phyloP scores from a whole-genome alignment of 2,329 filamentous ascomycete species.

The Macrophomina phaseolina region DNA sequence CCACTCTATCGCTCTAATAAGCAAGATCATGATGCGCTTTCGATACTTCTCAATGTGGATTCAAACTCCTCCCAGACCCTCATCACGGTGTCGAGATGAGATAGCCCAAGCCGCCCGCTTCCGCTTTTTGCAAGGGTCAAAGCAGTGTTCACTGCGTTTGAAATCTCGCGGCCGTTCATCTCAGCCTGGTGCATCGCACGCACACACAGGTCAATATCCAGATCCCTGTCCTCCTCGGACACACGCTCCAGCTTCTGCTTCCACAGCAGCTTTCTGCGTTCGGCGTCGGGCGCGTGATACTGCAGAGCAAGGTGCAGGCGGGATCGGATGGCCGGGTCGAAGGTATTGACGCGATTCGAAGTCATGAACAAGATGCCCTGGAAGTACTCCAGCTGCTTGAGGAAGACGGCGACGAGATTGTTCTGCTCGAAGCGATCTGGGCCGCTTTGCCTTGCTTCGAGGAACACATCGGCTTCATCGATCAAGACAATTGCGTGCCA shows the following conservation, averaged over 20 bases:
- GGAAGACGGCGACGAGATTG: slow-evolving; percentile 44
- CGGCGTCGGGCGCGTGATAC: slow-evolving; percentile 10
- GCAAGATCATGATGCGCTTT: background rate
- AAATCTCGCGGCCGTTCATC: slow-evolving; percentile 17
- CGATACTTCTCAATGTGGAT: slow-evolving; percentile 10
- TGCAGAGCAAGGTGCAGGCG: slow-evolving; percentile 30
- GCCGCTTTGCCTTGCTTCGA: slow-evolving; percentile 56
- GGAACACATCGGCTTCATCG: slow-evolving; percentile 65
- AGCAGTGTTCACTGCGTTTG: slow-evolving; percentile 6
- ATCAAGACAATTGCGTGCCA: slow-evolving; percentile 15
- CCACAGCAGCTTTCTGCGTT: slow-evolving; percentile 34
- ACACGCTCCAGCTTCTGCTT: slow-evolving; percentile 31
- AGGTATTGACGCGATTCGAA: slow-evolving; percentile 25
- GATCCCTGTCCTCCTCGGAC: slow-evolving; percentile 12
- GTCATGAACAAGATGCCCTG: slow-evolving; percentile 46
- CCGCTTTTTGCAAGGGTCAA: slow-evolving; percentile 32
- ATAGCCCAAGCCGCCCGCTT: background rate
- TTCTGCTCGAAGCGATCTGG: slow-evolving; percentile 43
- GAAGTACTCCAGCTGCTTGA: slow-evolving; percentile 41
- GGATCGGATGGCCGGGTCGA: slow-evolving; percentile 28
- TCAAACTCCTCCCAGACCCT: slow-evolving; percentile 28
- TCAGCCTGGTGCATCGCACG: slow-evolving; percentile 45
- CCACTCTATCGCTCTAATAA: too few species aligned
- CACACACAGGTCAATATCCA: slow-evolving; percentile 44
- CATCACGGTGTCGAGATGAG: slow-evolving; percentile 28